Evolutionary conservation across 2,329 filamentous ascomycete genomes (phyloP), one percentile per base, ranked within the genome.

Genomic region (Cytospora piceicola): DNA sequence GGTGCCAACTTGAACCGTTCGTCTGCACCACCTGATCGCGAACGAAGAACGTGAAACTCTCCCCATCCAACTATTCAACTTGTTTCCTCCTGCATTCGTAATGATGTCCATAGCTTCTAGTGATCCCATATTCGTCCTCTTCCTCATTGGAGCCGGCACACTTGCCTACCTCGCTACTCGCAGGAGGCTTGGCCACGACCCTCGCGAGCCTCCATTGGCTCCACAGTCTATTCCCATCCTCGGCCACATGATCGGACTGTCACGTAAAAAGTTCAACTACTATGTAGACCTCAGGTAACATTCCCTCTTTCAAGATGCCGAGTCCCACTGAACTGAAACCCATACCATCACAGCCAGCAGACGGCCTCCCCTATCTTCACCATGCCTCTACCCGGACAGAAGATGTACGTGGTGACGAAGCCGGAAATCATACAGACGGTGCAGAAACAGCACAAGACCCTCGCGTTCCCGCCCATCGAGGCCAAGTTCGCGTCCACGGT

Each of bases 371-470:
- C 79, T 0, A 79, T 82, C 36, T 78, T 77, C 63, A 82, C 79
- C 5, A 67, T 83, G 27, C 66, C 74, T 3, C 71, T 82, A 42
- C 77, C 78, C 1, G 78, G 78, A 4, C 72, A 76, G 34, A 78
- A 78, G 58, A 72, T 81, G 58, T 82, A 82, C 57, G 72, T 82
- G 12, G 74, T 81, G 15, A 77, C 77, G 12, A 73, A 72, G 1
- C 73, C 75, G 0, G 66, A 75, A 0, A 69, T 82, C 24, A 76
- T 82, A 30, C 72, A 75, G 11, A 63, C 55, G 0, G 74, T 79
- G 3, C 79, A 82, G 64, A 77, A 75, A 51, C 77, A 79, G 64
- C 71, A 71, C 61, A 77, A 75, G 60, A 69, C 66, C 1, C 66
- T 78, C 8, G 76, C 76, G 0, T 82, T 81, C 58, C 73, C 74